Base-by-base conservation (phyloP, 352 stramenopile genomes). In the Thalassiosira mediterranea region DNA sequence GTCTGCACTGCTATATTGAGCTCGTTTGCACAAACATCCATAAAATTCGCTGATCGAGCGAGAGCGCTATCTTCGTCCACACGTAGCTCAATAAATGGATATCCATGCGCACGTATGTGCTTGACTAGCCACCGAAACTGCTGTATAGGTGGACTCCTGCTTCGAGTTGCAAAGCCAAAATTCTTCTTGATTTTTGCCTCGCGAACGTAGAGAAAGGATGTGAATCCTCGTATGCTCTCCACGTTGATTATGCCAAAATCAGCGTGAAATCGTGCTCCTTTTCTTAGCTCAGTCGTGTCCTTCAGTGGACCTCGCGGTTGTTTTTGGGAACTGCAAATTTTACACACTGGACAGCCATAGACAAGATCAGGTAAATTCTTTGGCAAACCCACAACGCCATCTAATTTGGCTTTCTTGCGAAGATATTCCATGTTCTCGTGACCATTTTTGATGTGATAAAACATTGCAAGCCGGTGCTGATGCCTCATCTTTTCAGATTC, bases 211-310 rank as follows among this genome's bases (percentile, higher is more conserved):
- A 79, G 26, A 29, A 48, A 37, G 34, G 70, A 11, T 28, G 4
- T 61, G 46, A 79, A 79, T 15, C 62, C 62, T 17, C 32, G 8
- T 1, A 38, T 47, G 3, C 56, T 71, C 1, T 28, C 28, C 1
- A 32, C 25, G 54, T 61, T 71, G n/a, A 64, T 64, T 17, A 76
- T 54, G 29, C 1, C 31, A 13, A 53, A 76, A 42, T 76, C 58
- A 25, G 40, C 19, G 31, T 71, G 67, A n/a, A 71, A 52, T 10
- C 40, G 15, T 52, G 28, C 15, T 13, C 37, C 53, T 25, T 59
- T 28, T 25, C 25, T 28, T 17, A 31, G 64, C 37, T 53, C 64
- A 26, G 29, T 74, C n/a, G 40, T 58, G 23, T 64, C 26, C 8
- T 29, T 29, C 13, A 62, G 15, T 25, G 29, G 52, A 42, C 64